Evolutionary conservation across 345 rosid genomes (phyloP), one percentile per base, ranked within the genome.

Genomic region (Ceriops zippeliana): DNA sequence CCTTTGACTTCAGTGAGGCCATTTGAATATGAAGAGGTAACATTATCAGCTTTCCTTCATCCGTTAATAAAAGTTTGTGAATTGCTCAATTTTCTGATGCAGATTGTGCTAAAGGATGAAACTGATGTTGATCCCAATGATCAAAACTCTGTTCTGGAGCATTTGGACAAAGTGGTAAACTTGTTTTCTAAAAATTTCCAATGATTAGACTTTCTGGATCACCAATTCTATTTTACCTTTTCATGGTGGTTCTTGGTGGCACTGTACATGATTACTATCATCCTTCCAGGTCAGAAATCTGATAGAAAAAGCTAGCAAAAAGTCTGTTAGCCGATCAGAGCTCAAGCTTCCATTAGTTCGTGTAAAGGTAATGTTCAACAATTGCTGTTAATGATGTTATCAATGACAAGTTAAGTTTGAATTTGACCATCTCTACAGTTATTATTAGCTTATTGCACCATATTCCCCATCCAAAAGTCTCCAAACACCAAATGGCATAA

Each of bases 1-100:
- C 97, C 97, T 78, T 78, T 95, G 87, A 87, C 86, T 66, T 89
- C 99, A 60, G 96, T 95, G 79, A 81, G 99, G 80, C 97, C 97
- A 57, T 95, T 95, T 26, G 99, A 88, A 73, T 95, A 91, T 77
- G 72, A 86, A 46, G 99, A 95, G 96, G 98, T 91, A 73, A 62
- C 65, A 20, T 34, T 38, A 4, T 53, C 11, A 15, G 6, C 58
- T 62, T 61, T 62, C 54, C 30, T 70, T 73, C 58, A n/a, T 68
- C 54, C 71, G 49, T 37, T 38, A 34, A 38, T 59, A 63, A 73
- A 34, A 46, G 66, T 72, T n/a, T 66, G 31, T 74, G 64, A 70
- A 64, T 80, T 73, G 73, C 72, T 75, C 58, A 52, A 49, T 46
- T 75, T 79, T 54, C 52, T 67, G 71, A 34, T 86, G 79, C 82